Base-by-base conservation (phyloP, 179 eudicot species). In the Gypsophila paniculata region DNA sequence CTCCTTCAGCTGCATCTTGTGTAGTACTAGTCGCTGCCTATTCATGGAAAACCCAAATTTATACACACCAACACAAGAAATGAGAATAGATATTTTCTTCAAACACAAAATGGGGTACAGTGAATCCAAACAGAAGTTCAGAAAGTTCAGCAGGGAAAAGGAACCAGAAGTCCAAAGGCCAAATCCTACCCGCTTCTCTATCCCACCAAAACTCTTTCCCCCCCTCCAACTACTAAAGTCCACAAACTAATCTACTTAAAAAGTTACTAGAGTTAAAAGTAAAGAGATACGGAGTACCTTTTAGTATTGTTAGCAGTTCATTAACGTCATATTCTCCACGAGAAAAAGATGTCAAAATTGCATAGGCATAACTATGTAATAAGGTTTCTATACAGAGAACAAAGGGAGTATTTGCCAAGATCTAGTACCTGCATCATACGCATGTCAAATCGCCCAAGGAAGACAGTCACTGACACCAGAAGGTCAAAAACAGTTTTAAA, bases 371-470 rank as follows among this genome's bases (percentile, higher is more conserved):
- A 25, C 36, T 19, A 19, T 44, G 73, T n/a, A 52, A 64, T 42
- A 53, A 52, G 60, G 21, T 42, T 51, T 9, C 1, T 65, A 49
- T 25, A n/a, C 38, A 67, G 34, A 48, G 11, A 22, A 36, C 69
- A 58, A 67, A 15, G 53, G 46, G 32, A 39, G 49, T 63, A 72
- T n/a, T 53, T 48, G 14, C 34, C 38, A 19, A n/a, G 12, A 51
- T 51, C 21, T 19, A 68, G 60, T 81, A 92, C 99, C 99, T 92
- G 99, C 99, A 95, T 95, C 99, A 90, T 90, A 75, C 99, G 96
- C 97, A 95, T 95, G 83, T 95, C 99, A 84, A 95, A 95, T 52
- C 99, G 97, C 72, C 99, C 99, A 79, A 95, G 90, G 79, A 95
- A 95, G 54, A 95, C 95, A 42, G 99, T 90, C 60, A 94, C 93